Evolutionary conservation across 129 eudicot genomes (phyloP).

Genomic region (Logfia minima): DNA sequence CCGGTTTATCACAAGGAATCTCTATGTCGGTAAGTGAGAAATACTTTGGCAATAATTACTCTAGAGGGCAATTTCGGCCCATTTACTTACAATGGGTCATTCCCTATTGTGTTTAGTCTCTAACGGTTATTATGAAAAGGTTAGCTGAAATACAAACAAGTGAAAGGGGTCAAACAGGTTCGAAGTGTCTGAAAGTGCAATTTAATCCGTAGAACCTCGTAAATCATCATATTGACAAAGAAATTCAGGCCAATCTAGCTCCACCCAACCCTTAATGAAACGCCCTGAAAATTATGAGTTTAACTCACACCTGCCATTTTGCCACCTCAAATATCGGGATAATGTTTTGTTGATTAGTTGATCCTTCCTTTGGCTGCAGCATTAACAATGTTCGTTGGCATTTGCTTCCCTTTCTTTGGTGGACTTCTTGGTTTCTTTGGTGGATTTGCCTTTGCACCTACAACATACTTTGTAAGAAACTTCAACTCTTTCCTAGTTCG

Average conservation of each 20-base stretch:
- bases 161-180: not conserved
- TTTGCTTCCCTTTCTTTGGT: conserved; percentile 56
- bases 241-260: not conserved
- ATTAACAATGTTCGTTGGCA: conserved; percentile 63
- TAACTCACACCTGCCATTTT: not conserved
- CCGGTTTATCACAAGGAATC: conserved; percentile 55
- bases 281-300: not conserved
- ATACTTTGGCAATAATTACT: not conserved
- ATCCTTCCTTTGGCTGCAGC: conserved; percentile 34
- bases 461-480: conserved; percentile 52
- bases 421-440: conserved; percentile 65
- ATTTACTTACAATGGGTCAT: not conserved
- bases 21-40: conserved; percentile 57
- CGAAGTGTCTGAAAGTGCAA: not conserved
- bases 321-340: not conserved
- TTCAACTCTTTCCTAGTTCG: conserved; percentile 9
- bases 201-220: not conserved
- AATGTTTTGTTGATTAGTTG: not conserved
- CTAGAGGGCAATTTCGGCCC: not conserved
- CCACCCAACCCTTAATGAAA: not conserved
- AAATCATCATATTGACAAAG: not conserved
- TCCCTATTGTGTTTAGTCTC: not conserved
- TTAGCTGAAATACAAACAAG: not conserved
- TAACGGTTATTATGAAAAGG: not conserved
- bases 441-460: conserved; percentile 66